phyloP scores from a whole-genome alignment of 2,329 filamentous ascomycete species.

The Exophiala alcalophila region DNA sequence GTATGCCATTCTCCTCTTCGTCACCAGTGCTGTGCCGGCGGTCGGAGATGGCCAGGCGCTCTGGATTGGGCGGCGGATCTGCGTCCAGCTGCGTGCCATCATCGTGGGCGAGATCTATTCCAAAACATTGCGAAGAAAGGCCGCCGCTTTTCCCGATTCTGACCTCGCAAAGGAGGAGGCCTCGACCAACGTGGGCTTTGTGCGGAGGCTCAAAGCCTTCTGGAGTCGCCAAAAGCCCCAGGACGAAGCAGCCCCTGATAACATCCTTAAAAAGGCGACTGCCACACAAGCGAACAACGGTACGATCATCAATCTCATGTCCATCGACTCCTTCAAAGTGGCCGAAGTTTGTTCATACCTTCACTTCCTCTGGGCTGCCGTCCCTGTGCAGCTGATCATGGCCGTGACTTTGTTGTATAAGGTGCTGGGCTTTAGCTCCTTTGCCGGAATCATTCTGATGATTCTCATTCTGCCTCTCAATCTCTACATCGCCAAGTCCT shows the following conservation, averaged over 20 bases:
- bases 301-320: conserved; percentile 99
- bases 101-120: conserved; percentile 97
- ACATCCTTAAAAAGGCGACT: conserved; percentile 28
- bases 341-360: conserved; percentile 91
- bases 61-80: conserved; percentile 92
- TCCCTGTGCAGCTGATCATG: conserved; percentile 81
- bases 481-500: conserved; percentile 80
- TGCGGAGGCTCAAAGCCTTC: conserved; percentile 51
- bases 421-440: conserved; percentile 87
- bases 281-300: conserved; percentile 85
- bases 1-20: conserved; percentile 84
- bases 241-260: conserved; percentile 22
- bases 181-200: conserved; percentile 34
- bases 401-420: conserved; percentile 79
- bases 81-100: conserved; percentile 87
- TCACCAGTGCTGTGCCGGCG: conserved; percentile 77
- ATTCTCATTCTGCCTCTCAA: conserved; percentile 83
- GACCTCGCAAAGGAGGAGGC: conserved; percentile 59
- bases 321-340: conserved; percentile 98
- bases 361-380: conserved; percentile 90
- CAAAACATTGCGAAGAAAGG: conserved; percentile 88
- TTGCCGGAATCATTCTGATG: conserved; percentile 92
- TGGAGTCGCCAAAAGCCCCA: conserved; percentile 40
- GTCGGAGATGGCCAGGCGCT: conserved; percentile 80
- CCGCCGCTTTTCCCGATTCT: conserved; percentile 72